These are phyloP conservation scores for Chytriomyces confervae DNA, from an alignment of 192 early-diverging fungal genomes.

Conservation along the genomic window DNA sequence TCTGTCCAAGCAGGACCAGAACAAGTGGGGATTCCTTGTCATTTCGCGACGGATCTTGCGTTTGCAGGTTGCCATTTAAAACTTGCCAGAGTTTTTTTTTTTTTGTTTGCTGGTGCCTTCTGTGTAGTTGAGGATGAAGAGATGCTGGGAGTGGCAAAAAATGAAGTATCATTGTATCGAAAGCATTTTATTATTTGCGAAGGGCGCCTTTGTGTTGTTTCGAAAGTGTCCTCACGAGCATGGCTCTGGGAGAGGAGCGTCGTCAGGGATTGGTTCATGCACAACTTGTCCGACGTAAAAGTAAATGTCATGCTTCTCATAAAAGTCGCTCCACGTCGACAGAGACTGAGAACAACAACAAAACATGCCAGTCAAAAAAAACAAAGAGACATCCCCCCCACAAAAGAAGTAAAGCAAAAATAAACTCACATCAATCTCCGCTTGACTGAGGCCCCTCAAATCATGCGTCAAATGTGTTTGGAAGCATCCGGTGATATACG, in stretches of 20 bases:
- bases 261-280: constrained; percentile 81
- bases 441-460: constrained; percentile 77
- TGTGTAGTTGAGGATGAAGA: neutral
- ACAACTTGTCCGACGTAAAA: constrained; percentile 83
- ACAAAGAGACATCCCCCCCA: neutral
- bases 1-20: constrained; percentile 38
- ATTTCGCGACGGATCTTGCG: constrained; percentile 47
- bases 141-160: neutral
- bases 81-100: neutral
- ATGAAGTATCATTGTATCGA: neutral
- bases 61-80: constrained; percentile 21
- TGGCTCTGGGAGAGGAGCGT: constrained; percentile 79
- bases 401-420: neutral
- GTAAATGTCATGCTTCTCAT: constrained; percentile 85
- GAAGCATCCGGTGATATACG: constrained; percentile 96
- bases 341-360: constrained; percentile 55
- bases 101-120: neutral
- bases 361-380: neutral
- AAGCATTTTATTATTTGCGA: neutral
- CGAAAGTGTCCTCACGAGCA: constrained; percentile 55
- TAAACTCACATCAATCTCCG: constrained; percentile 72
- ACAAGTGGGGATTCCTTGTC: constrained; percentile 42
- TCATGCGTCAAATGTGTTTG: constrained; percentile 93
- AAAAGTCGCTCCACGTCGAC: constrained; percentile 86
- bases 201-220: neutral